phyloP scores from a whole-genome alignment of 805 yeast species.

The Wickerhamomyces canadensis region DNA sequence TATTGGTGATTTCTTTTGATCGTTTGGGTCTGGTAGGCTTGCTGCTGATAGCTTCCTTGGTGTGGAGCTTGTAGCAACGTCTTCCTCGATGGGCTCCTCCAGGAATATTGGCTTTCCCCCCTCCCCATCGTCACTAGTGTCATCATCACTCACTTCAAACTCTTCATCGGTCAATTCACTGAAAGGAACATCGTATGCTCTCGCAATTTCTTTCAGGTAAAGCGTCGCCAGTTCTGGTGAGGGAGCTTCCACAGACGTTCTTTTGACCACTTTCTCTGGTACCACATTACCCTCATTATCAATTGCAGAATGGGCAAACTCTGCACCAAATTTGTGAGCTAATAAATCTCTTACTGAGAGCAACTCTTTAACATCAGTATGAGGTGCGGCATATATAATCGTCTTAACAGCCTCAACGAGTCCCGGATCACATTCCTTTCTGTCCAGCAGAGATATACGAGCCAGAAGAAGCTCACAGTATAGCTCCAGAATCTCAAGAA shows the following conservation, averaged over 20 bases:
- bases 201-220: slow-evolving; percentile 76
- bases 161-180: slow-evolving; percentile 40
- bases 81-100: slow-evolving; percentile 28
- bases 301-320: slow-evolving; percentile 44
- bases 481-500: slow-evolving; percentile 72
- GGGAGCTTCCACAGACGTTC: slow-evolving; percentile 69
- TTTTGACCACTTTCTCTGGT: slow-evolving; percentile 58
- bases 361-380: slow-evolving; percentile 74
- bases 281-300: slow-evolving; percentile 48
- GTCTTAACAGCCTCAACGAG: slow-evolving; percentile 65
- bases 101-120: slow-evolving; percentile 31
- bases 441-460: slow-evolving; percentile 54
- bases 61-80: slow-evolving; percentile 13
- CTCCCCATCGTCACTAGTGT: slow-evolving; percentile 27
- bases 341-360: slow-evolving; percentile 55
- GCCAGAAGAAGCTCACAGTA: slow-evolving; percentile 81
- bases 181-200: slow-evolving; percentile 71
- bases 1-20: slow-evolving; percentile 31
- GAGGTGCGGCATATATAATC: slow-evolving; percentile 61
- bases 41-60: slow-evolving; percentile 20
- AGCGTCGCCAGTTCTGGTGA: slow-evolving; percentile 54
- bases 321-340: slow-evolving; percentile 58
- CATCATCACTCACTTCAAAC: slow-evolving; percentile 23
- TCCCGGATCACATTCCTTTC: slow-evolving; percentile 24
- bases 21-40: slow-evolving; percentile 14